These are phyloP conservation scores for Mentha longifolia DNA, from an alignment of 257 asterid genomes.

Conservation along the genomic window DNA sequence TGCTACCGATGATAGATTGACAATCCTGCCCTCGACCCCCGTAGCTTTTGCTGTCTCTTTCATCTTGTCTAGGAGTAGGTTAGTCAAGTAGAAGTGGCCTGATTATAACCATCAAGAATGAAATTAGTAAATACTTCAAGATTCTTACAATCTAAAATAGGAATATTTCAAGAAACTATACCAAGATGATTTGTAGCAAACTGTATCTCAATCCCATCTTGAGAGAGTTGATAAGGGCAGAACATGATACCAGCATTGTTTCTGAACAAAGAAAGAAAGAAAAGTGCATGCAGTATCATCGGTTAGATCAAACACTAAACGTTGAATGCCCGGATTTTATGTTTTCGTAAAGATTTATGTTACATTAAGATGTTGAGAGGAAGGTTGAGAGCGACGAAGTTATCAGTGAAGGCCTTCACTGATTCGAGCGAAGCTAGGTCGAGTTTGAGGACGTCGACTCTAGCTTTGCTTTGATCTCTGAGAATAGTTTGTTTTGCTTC, in stretches of 20 bases:
- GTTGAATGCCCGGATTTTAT: background rate
- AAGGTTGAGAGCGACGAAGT: constrained; percentile 62
- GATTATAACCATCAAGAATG: background rate
- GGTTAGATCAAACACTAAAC: background rate
- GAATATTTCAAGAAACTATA: constrained; percentile 25
- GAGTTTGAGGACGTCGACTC: constrained; percentile 67
- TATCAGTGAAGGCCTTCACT: constrained; percentile 58
- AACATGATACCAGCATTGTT: constrained; percentile 96
- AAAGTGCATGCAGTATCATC: background rate
- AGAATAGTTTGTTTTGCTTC: constrained; percentile 65
- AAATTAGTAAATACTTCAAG: background rate
- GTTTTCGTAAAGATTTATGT: background rate
- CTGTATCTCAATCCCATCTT: constrained; percentile 84
- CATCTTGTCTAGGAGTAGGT: constrained; percentile 87
- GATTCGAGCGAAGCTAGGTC: constrained; percentile 77
- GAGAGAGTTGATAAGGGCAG: constrained; percentile 79
- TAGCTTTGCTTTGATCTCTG: constrained; percentile 50
- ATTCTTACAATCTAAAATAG: constrained; percentile 4
- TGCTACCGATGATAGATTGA: constrained; percentile 81
- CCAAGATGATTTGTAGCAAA: constrained; percentile 97
- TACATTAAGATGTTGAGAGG: constrained; percentile 90
- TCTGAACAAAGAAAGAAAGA: constrained; percentile 46
- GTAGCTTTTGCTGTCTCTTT: constrained; percentile 69
- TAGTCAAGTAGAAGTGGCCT: constrained; percentile 97
- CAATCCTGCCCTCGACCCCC: constrained; percentile 83